These are phyloP conservation scores for Aspergillus pseudoglaucus DNA, from an alignment of 2,329 filamentous ascomycete species.

Conservation along the genomic window DNA sequence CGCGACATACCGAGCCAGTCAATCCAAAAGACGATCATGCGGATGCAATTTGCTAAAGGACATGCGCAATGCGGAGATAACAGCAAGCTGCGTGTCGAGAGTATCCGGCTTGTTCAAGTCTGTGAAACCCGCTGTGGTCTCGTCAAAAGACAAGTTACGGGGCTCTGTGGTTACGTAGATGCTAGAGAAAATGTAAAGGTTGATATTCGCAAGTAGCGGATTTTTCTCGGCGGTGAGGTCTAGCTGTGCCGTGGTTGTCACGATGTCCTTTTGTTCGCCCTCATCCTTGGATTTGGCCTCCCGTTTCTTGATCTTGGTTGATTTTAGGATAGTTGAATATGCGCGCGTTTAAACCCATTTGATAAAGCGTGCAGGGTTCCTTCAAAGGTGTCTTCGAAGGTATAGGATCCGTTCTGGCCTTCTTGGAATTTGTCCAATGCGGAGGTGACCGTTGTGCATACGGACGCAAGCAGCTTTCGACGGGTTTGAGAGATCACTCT, in stretches of 20 bases:
- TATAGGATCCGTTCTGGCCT: conserved; percentile 3
- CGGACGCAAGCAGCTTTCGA: neutral
- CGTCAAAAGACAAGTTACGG: neutral
- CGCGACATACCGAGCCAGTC: conserved; percentile 4
- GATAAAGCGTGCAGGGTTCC: conserved; percentile 6
- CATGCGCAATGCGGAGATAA: neutral
- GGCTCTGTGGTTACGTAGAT: neutral
- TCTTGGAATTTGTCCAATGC: neutral
- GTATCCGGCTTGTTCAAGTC: neutral
- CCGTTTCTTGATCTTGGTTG: too few relatives aligned
- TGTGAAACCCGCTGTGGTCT: neutral
- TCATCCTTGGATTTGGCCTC: too few relatives aligned
- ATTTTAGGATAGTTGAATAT: conserved; percentile 2
- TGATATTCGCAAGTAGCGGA: neutral
- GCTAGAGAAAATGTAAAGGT: neutral
- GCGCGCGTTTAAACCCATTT: conserved; percentile 6
- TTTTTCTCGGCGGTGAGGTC: neutral
- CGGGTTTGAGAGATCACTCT: neutral
- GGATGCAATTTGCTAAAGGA: neutral
- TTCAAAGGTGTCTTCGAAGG: conserved; percentile 5
- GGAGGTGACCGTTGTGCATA: neutral
- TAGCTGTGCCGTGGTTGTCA: neutral
- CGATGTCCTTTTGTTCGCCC: too few relatives aligned
- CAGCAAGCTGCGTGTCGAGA: conserved; percentile 1
- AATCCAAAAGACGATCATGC: conserved; percentile 3